Percentiles rank a stretch among this genome's conserved stretches.
These are phyloP conservation scores for Candida sanyiensis DNA, from an alignment of 805 yeast species.

Conservation along the genomic window DNA sequence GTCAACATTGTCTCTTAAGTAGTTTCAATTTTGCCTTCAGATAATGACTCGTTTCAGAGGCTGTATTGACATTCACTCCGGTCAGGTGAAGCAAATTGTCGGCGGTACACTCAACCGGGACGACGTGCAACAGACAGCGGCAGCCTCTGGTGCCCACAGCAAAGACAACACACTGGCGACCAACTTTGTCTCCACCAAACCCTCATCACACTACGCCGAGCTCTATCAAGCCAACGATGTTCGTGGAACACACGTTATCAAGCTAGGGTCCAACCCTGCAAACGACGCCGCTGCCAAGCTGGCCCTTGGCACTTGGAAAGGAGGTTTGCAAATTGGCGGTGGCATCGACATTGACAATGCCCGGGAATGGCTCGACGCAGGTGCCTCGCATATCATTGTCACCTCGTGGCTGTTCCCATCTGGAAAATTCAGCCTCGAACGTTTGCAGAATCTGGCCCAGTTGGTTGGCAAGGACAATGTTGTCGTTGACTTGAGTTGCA, in stretches of 20 bases:
- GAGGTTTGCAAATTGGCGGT: conserved; percentile 81
- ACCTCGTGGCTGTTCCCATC: conserved; percentile 86
- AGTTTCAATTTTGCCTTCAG: neutral
- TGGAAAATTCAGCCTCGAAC: conserved; percentile 44
- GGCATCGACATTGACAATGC: conserved; percentile 81
- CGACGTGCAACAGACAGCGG: conserved; percentile 31
- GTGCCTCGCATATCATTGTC: conserved; percentile 85
- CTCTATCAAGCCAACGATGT: conserved; percentile 58
- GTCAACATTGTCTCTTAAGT: too few species aligned
- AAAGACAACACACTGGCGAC: conserved; percentile 37
- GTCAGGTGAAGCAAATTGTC: conserved; percentile 94
- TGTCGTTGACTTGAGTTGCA: conserved; percentile 89
- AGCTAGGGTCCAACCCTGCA: conserved; percentile 68
- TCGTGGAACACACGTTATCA: conserved; percentile 85
- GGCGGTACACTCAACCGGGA: conserved; percentile 78
- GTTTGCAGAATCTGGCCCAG: conserved; percentile 45
- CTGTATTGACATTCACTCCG: conserved; percentile 92
- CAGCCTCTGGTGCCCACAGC: neutral
- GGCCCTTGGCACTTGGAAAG: conserved; percentile 74
- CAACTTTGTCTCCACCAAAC: conserved; percentile 72
- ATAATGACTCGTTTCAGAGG: conserved; percentile 85
- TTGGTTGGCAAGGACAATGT: conserved; percentile 60
- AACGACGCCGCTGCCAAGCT: conserved; percentile 79
- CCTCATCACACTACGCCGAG: conserved; percentile 69
- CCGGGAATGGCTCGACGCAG: conserved; percentile 61